phyloP scores from a whole-genome alignment of 345 rosid genomes.

The Aurinia saxatilis region DNA sequence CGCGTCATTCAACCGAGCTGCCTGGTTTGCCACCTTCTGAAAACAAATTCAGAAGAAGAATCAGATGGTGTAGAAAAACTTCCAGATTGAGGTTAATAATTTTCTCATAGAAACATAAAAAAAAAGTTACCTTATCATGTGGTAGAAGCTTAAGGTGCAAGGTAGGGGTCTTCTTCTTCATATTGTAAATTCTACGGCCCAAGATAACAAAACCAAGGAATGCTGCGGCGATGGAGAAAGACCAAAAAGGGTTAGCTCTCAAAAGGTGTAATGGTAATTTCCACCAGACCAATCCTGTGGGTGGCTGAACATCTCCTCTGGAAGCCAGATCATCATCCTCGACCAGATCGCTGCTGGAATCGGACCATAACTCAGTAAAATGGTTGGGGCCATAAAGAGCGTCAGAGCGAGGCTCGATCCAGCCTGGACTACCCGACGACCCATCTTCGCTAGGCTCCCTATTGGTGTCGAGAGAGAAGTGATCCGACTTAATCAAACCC shows the following conservation, averaged over 20 bases:
- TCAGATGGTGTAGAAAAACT: slow-evolving; percentile 1
- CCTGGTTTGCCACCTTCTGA: slow-evolving; percentile 43
- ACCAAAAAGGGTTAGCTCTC: slow-evolving; percentile 74
- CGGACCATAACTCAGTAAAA: slow-evolving; percentile 74
- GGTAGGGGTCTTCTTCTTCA: slow-evolving; percentile 64
- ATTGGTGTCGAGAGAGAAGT: slow-evolving; percentile 59
- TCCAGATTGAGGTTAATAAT: too few species aligned
- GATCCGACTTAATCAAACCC: slow-evolving; percentile 68
- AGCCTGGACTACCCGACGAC: slow-evolving; percentile 82
- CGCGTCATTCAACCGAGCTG: slow-evolving; percentile 80
- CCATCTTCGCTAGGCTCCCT: slow-evolving; percentile 37
- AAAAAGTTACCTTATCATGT: slow-evolving; percentile 69
- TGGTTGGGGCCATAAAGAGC: slow-evolving; percentile 38
- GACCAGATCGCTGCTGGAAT: slow-evolving; percentile 74
- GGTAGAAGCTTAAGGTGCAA: slow-evolving; percentile 77
- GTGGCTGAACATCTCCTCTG: too few species aligned
- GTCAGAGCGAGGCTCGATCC: slow-evolving; percentile 74
- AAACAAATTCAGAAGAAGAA: background rate
- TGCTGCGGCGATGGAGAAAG: slow-evolving; percentile 90
- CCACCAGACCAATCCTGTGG: slow-evolving; percentile 73
- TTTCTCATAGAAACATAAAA: background rate
- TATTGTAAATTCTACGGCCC: slow-evolving; percentile 70
- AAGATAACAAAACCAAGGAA: slow-evolving; percentile 69
- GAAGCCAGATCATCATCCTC: too few species aligned
- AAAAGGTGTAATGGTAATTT: slow-evolving; percentile 78